Evolutionary conservation across 1,284 basidiomycete genomes (phyloP), one percentile per base, ranked within the genome.

Genomic region (Leccinum griseonigrum): DNA sequence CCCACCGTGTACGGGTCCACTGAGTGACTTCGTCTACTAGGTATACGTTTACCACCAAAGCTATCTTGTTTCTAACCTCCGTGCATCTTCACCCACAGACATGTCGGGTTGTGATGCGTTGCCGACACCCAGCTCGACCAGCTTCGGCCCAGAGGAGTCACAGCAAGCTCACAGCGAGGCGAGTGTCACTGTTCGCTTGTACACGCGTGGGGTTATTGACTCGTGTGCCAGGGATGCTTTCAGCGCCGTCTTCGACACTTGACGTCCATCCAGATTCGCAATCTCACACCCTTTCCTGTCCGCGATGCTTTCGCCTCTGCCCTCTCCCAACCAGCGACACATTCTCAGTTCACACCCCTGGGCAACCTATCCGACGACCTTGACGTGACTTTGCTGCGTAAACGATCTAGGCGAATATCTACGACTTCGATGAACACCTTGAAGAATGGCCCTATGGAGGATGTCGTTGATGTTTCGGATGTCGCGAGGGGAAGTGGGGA

Each of bases 271-370:
- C 87, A 91, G 76, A 79, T 94, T 64, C 84, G 87, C 64, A 94
- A 94, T 69, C 78, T 94, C 48, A 91, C 91, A 11, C 90, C 90
- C 2, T 91, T 91, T 71, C 91, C 92, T 46, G 81, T 84, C 50
- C 85, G 90, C 43, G 91, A 94, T 74, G 81, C 88, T 2, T 80
- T 91, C 63, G 85, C 91, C 13, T 88, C 88, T 29, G 87, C 88
- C 18, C 79, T 93, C 56, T 78, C 81, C 9, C 85, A 88, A 69
- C 86, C 88, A 4, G 78, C 83, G 3, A 81, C 84, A 67, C 80
- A 82, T 60, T 76, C 83, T 4, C 84, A 87, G 64, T 85, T 85
- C 67, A 83, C 78, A 3, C 71, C 80, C 16, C 78, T 81, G 62
- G 84, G 84, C 1, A 80, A 82, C 67, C 65, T 85, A 51, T 81